These are phyloP conservation scores for Cladosporium cucumerinum DNA, from an alignment of 2,329 filamentous ascomycete species.

Conservation along the genomic window DNA sequence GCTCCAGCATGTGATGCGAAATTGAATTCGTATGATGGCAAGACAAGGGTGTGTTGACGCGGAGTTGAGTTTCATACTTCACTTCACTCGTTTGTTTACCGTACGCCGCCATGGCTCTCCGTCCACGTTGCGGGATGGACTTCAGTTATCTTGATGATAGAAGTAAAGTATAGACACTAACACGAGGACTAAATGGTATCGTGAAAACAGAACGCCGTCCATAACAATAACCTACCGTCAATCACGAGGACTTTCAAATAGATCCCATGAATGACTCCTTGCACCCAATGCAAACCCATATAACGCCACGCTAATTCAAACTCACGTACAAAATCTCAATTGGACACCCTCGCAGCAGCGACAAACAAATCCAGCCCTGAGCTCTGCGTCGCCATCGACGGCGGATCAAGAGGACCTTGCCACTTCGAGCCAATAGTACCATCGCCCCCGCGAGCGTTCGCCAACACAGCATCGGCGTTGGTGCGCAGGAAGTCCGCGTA, in stretches of 20 bases:
- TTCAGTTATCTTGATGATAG: neutral
- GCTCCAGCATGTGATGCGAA: neutral
- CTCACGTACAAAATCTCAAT: neutral
- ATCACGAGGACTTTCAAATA: neutral
- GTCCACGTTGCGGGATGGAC: neutral
- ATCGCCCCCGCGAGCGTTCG: slow-evolving; percentile 50
- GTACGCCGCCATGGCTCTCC: neutral
- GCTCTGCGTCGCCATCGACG: slow-evolving; percentile 59
- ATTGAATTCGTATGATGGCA: neutral
- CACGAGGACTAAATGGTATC: neutral
- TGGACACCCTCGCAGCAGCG: slow-evolving; percentile 45
- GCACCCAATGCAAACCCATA: neutral
- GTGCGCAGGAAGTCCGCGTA: slow-evolving; percentile 55
- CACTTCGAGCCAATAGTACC: slow-evolving; percentile 56
- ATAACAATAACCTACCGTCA: neutral
- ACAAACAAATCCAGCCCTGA: slow-evolving; percentile 66
- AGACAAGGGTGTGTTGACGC: neutral
- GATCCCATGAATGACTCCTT: neutral
- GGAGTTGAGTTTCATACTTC: neutral
- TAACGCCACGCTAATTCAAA: slow-evolving; percentile 3
- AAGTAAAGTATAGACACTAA: neutral
- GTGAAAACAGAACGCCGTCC: neutral
- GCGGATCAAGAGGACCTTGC: slow-evolving; percentile 55
- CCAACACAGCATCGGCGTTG: slow-evolving; percentile 65
- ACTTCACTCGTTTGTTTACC: neutral